Evolutionary conservation across 1,139 yeast species (phyloP).

Genomic region (Kluyveromyces sp.): DNA sequence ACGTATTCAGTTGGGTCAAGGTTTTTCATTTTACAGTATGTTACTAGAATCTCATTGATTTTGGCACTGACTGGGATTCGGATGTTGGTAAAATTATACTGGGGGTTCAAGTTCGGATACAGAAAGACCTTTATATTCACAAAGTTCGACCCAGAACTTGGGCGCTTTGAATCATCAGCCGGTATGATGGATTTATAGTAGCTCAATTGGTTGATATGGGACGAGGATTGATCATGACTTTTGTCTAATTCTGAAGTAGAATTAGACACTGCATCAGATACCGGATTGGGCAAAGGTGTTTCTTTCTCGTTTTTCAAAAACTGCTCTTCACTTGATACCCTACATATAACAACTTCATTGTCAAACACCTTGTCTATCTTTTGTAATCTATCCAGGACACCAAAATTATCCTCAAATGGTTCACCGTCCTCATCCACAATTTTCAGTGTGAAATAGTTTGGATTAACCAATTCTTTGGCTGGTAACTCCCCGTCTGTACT

Average conservation of each 20-base stretch:
- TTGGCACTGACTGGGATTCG: slow-evolving; percentile 31
- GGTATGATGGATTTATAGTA: slow-evolving; percentile 34
- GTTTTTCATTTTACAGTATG: slow-evolving; percentile 30
- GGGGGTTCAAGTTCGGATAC: slow-evolving; percentile 30
- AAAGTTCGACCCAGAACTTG: slow-evolving; percentile 20
- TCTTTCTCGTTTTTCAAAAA: slow-evolving; percentile 32
- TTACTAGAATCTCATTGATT: slow-evolving; percentile 32
- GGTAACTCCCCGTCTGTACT: slow-evolving; percentile 17
- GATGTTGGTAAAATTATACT: slow-evolving; percentile 25
- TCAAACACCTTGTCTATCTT: slow-evolving; percentile 54
- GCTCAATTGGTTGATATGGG: slow-evolving; percentile 28
- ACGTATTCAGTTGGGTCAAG: slow-evolving; percentile 32
- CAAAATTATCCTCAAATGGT: slow-evolving; percentile 66
- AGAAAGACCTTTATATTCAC: slow-evolving; percentile 30
- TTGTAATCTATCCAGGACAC: slow-evolving; percentile 54
- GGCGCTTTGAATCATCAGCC: slow-evolving; percentile 17
- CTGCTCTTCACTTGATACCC: slow-evolving; percentile 36
- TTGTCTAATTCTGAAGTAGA: not conserved
- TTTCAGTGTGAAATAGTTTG: slow-evolving; percentile 62
- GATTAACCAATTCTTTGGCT: slow-evolving; percentile 34
- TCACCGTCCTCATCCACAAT: slow-evolving; percentile 77
- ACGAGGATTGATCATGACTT: not conserved
- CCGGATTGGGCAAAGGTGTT: slow-evolving; percentile 50
- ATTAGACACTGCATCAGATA: not conserved
- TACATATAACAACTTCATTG: slow-evolving; percentile 57